Evolutionary conservation across 2,329 filamentous ascomycete genomes (phyloP), one percentile per base, ranked within the genome.

Genomic region (Epichloe coenophiala): DNA sequence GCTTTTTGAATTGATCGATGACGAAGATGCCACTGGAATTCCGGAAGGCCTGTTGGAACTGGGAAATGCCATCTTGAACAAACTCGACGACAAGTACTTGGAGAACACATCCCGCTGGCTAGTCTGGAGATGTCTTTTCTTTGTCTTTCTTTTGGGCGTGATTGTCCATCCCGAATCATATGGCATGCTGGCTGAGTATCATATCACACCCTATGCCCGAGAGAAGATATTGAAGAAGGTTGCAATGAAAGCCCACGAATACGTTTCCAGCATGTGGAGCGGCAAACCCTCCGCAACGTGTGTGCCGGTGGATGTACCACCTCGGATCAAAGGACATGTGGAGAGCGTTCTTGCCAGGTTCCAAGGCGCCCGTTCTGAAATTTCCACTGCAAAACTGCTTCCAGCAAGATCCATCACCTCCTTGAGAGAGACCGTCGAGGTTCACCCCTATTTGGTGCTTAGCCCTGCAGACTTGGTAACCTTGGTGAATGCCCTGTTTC

Each of bases 101-200:
- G 83, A 86, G 57, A 81, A 80, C 57, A 88, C 88, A 39, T 81
- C 88, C 55, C 82, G 82, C 58, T 94, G 90, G 72, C 78, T 97
- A 57, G 83, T 96, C 55, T 87, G 84, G 60, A 86, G 90, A 63
- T 98, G 91, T 82, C 83, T 96, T 95, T 97, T 95, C 96, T 86
- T 88, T 55, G 84, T 84, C 48, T 96, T 93, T 67, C 73, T 97
- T 37, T 77, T 88, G 45, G 84, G 86, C 59, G 84, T 88, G 49
- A 80, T 97, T 60, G 86, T 88, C 45, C 86, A 93, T 60, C 93
- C 93, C 11, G 93, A 98, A 76, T 89, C 76, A 48, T 76, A 81
- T 57, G 79, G 80, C 50, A 80, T 86, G 70, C 83, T 97, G 72
- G 78, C 88, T 51, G 88, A 95, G 60, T 91, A 95, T 65, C 88